Percentiles rank a stretch among this genome's conserved stretches.
Evolutionary conservation across 2,329 filamentous ascomycete genomes (phyloP).

Genomic region (Hymenotorrendiella dingleyae): DNA sequence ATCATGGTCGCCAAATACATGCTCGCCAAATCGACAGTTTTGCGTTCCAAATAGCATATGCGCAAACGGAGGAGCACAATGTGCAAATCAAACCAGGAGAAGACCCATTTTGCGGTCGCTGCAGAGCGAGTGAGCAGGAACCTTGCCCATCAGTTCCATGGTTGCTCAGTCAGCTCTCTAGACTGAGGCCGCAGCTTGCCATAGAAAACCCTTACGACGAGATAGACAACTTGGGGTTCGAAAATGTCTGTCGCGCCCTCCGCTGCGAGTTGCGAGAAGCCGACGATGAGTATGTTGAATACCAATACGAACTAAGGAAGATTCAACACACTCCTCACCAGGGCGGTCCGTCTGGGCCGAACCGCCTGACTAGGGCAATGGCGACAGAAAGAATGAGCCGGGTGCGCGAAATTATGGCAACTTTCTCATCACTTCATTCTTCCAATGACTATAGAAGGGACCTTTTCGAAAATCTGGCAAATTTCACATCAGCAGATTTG

Average conservation of each 20-base stretch:
- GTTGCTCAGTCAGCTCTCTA: slow-evolving; percentile 20
- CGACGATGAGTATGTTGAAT: slow-evolving; percentile 14
- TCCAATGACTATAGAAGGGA: slow-evolving; percentile 20
- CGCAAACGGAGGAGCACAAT: slow-evolving; percentile 20
- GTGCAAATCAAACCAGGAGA: slow-evolving; percentile 21
- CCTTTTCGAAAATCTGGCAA: slow-evolving; percentile 18
- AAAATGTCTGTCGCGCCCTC: slow-evolving; percentile 23
- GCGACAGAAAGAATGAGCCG: slow-evolving; percentile 13
- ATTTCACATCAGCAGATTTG: slow-evolving; percentile 15
- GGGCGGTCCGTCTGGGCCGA: not conserved
- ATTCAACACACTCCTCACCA: slow-evolving; percentile 1
- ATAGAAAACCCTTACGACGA: too few species aligned
- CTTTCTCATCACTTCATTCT: slow-evolving; percentile 17
- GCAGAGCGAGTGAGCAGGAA: slow-evolving; percentile 9
- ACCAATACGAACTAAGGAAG: slow-evolving; percentile 25
- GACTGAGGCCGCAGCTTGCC: slow-evolving; percentile 1
- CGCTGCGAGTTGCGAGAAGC: slow-evolving; percentile 24
- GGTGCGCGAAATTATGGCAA: slow-evolving; percentile 27
- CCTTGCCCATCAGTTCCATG: slow-evolving; percentile 23
- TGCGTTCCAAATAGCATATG: slow-evolving; percentile 27
- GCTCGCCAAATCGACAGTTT: slow-evolving; percentile 19
- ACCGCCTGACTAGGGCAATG: slow-evolving; percentile 14
- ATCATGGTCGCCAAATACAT: slow-evolving; percentile 25
- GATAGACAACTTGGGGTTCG: too few species aligned
- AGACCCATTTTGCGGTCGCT: slow-evolving; percentile 20